Conservation (phyloP, 1,284 basidiomycete species). For the Ustilago trichophora region DNA sequence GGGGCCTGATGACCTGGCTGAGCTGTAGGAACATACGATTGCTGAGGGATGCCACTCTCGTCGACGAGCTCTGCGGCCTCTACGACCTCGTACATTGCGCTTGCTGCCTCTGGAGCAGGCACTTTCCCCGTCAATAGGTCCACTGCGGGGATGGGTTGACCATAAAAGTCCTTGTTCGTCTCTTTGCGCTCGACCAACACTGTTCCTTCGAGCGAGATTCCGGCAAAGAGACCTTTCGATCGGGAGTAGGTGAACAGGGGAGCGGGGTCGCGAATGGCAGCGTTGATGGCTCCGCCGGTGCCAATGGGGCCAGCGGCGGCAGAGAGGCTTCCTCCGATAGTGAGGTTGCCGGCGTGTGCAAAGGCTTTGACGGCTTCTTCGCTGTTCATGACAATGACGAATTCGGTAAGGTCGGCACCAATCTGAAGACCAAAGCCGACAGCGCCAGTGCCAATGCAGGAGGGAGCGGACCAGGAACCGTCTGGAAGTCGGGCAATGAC, state of each 20-base stretch:
- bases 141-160: constrained; percentile 84
- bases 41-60: constrained; percentile 77
- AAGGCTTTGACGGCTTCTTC: constrained; percentile 96
- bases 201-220: constrained; percentile 92
- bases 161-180: constrained; percentile 81
- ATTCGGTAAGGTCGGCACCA: constrained; percentile 72
- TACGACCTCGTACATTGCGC: constrained; percentile 90
- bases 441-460: constrained; percentile 90
- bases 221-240: constrained; percentile 93
- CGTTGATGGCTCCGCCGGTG: constrained; percentile 89
- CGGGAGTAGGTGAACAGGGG: constrained; percentile 98
- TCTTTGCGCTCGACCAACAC: constrained; percentile 94
- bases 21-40: constrained; percentile 77
- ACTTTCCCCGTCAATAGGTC: constrained; percentile 92
- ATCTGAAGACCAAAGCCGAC: constrained; percentile 94
- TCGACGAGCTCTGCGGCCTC: constrained; percentile 73
- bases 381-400: constrained; percentile 89
- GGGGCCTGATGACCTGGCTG: constrained; percentile 6
- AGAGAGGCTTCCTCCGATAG: constrained; percentile 76
- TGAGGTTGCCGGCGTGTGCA: constrained; percentile 92
- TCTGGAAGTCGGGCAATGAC: constrained; percentile 94
- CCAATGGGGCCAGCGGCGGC: constrained; percentile 76
- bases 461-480: constrained; percentile 96
- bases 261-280: constrained; percentile 86
- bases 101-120: constrained; percentile 94